Evolutionary conservation across 371 early-diverging fungal genomes (phyloP), one percentile per base, ranked within the genome.

Genomic region (Rhizomucor pusillus): DNA sequence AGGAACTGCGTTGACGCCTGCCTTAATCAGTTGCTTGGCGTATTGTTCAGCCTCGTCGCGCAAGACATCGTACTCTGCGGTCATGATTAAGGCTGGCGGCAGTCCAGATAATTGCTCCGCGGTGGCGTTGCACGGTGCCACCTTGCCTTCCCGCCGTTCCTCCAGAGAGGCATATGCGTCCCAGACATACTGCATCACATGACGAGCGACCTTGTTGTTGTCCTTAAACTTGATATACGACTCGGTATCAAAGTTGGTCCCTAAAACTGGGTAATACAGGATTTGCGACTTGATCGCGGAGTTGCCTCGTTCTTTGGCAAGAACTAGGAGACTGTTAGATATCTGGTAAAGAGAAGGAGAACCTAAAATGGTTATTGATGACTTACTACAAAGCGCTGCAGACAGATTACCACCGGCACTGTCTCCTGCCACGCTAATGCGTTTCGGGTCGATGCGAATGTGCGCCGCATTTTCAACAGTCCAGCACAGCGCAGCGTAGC

Each of bases 391-490:
- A 5, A 67, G 41, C 5, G 57, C 63, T 1, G 66, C 59, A 29
- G 66, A 44, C 12, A 71, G 57, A 48, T 68, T 68, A 3, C 72
- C 72, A 22, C 72, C 72, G 5, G 66, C 65, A 24, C 63, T 62
- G 50, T 67, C 66, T 19, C 72, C 72, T 1, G 52, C 44, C 3
- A 67, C 62, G 19, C 58, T 65, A 7, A 70, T 36, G 20, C 54
- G 57, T 5, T 29, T 44, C 2, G 59, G 56, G 43, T 70, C 63
- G 6, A 63, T 54, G 13, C 43, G 35, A 9, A 66, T 24, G 20
- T 46, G 33, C 0, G 46, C 29, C 4, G 63, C 56, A 43, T 66
- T 62, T 18, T 62, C 40, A 10, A 23, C 39, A 0, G 50, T 47
- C 67, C 67, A 66, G 16, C 59, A 54, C 20, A 66, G 51, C 7